Percentiles rank a stretch among this genome's conserved stretches.
These are phyloP conservation scores for Colletotrichum sp. DNA, from an alignment of 2,329 filamentous ascomycete genomes.

Conservation along the genomic window DNA sequence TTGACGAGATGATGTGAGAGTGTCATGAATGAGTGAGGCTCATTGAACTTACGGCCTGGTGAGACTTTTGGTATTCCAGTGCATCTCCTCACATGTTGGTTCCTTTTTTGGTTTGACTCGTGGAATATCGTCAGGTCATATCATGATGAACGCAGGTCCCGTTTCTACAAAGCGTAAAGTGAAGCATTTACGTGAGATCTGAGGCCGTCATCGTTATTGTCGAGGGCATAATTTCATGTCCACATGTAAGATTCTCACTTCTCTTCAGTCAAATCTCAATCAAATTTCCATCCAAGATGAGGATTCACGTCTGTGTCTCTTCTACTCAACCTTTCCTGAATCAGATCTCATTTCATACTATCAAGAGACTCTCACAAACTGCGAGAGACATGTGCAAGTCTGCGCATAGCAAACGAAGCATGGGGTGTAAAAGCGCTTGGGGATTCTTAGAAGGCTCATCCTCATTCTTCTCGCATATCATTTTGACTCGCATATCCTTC, in stretches of 20 bases:
- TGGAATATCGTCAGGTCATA: fast-evolving
- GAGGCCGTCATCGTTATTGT: background rate
- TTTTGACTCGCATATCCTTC: background rate
- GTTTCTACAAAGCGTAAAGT: no score
- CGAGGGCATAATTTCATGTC: background rate
- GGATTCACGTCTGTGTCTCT: background rate
- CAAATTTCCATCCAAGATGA: background rate
- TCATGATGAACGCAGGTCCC: no score
- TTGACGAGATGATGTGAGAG: background rate
- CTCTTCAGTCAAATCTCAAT: background rate
- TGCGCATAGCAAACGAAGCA: background rate
- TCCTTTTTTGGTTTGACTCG: background rate
- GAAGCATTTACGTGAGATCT: fast-evolving
- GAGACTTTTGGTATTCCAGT: background rate
- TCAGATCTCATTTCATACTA: background rate
- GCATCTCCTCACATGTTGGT: background rate
- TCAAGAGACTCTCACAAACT: background rate
- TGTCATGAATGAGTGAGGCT: background rate
- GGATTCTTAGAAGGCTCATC: background rate
- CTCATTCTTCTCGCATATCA: background rate
- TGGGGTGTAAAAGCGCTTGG: background rate
- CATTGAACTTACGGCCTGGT: background rate
- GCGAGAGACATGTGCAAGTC: background rate
- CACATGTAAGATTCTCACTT: background rate
- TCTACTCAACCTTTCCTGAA: background rate